Base-by-base conservation (phyloP, 1,139 yeast species). In the Geotrichum klebahnii region DNA sequence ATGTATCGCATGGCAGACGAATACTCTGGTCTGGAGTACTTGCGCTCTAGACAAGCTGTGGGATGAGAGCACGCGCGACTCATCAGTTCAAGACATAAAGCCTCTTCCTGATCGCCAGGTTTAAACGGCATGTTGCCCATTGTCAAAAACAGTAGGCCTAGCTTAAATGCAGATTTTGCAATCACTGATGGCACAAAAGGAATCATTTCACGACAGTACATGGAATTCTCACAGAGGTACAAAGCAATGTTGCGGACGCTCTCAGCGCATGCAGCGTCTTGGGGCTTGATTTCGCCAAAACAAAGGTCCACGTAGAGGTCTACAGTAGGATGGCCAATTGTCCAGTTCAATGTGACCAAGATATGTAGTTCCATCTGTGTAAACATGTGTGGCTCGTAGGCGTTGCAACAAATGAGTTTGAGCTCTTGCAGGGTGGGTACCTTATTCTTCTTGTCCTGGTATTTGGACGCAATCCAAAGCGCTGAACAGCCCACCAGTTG, bases 301-400 rank as follows among this genome's bases (percentile, higher is more conserved):
- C 50, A 54, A 55, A 59, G 53, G 53, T 69, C 72, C 48, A 67
- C 58, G 56, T 62, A 62, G 51, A 65, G 57, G 44, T 65, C 69
- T 32, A 64, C 56, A 16, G 75, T 72, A 3, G 86, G 84, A 50
- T 78, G 81, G 39, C 82, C 79, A 46, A 87, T 66, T 10, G 77
- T 73, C 98, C 98, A 92, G 50, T 86, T 86, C 51, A 92, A 72
- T 1, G 97, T 89, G 50, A 81, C 72, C 50, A 92, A 72, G 38
- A 92, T 84, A 67, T 92, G 97, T 68, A 80, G 79, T 69, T 92
- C 97, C 97, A 92, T 92, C 67, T 90, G 97, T 40, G 84, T 76
- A 69, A 92, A 89, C 95, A 90, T 88, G 55, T 84, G 83, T 58
- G 82, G 84, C 57, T 88, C 95, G 65, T 88, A 90, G 12, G 89